A percentile compares a stretch with the other conserved stretches of the same genome.
Evolutionary conservation across 148 eudicot species (phyloP).

Genomic region (Heliosperma pusillum): DNA sequence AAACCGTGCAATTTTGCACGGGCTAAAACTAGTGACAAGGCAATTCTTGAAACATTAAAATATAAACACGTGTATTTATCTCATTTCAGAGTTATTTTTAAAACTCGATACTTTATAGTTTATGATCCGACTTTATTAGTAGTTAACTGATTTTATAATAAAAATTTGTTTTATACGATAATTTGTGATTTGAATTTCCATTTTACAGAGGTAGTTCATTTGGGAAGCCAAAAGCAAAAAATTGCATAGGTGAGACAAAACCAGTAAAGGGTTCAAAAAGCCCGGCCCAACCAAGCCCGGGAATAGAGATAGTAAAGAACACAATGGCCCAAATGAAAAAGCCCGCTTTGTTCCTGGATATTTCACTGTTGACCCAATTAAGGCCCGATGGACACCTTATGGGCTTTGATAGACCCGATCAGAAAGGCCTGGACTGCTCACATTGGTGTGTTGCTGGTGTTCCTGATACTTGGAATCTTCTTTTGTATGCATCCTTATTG

Average conservation of each 20-base stretch:
- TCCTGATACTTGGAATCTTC: conserved; percentile 29
- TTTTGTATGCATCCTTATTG: conserved; percentile 10
- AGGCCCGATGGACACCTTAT: conserved; percentile 33
- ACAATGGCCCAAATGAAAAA: conserved; percentile 30
- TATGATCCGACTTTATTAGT: too few relatives aligned
- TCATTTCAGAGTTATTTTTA: too few relatives aligned
- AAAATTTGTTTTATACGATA: too few relatives aligned
- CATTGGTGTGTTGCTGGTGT: conserved; percentile 35
- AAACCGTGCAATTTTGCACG: too few relatives aligned
- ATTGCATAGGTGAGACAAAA: conserved; percentile 18
- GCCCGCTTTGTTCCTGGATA: conserved; percentile 23
- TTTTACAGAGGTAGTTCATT: conserved; percentile 4
- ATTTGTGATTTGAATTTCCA: too few relatives aligned
- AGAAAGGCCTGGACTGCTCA: conserved; percentile 25
- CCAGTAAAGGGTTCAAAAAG: conserved; percentile 5
- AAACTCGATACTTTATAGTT: too few relatives aligned
- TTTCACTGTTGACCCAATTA: conserved; percentile 21
- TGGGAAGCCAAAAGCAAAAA: conserved; percentile 17
- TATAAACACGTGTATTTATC: too few relatives aligned
- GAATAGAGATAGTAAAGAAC: conserved; percentile 20
- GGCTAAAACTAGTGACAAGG: too few relatives aligned
- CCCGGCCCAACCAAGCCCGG: conserved; percentile 18
- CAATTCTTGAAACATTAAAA: too few relatives aligned
- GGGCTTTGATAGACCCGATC: conserved; percentile 3
- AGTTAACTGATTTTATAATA: too few relatives aligned